Conservation (phyloP, 192 early-diverging fungal genomes). For the Allomyces javanicus region DNA sequence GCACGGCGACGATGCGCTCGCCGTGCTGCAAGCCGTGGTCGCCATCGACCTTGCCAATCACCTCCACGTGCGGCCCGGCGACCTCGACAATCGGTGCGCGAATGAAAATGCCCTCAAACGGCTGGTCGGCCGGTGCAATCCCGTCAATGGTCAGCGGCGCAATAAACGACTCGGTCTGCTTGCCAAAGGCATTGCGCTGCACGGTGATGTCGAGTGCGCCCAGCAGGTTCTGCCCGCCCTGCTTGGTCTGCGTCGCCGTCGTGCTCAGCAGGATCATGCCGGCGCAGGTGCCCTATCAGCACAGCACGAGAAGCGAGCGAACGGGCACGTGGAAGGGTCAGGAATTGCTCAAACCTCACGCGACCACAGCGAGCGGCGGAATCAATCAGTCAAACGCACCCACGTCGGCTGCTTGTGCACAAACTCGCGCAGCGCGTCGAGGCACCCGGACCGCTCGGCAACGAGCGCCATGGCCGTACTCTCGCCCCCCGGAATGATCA, state of each 20-base stretch:
- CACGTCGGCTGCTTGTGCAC: conserved; percentile 56
- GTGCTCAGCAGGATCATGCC: conserved; percentile 84
- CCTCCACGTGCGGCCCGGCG: conserved; percentile 46
- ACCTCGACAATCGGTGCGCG: conserved; percentile 74
- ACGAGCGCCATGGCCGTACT: conserved; percentile 83
- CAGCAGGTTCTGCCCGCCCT: conserved; percentile 69
- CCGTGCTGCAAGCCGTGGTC: conserved; percentile 28
- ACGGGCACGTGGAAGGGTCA: background rate
- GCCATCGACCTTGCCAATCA: conserved; percentile 44
- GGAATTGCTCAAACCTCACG: background rate
- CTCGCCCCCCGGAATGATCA: conserved; percentile 92
- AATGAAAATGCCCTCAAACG: conserved; percentile 70
- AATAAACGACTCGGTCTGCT: conserved; percentile 81
- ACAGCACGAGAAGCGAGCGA: background rate
- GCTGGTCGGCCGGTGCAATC: conserved; percentile 17
- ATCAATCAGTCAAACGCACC: conserved; percentile 19
- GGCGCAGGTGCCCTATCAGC: conserved; percentile 71
- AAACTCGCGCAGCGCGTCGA: conserved; percentile 60
- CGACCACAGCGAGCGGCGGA: background rate
- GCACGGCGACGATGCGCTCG: conserved; percentile 69
- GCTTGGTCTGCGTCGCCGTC: conserved; percentile 47
- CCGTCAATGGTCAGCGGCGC: conserved; percentile 34
- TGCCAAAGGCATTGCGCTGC: conserved; percentile 83
- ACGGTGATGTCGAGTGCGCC: conserved; percentile 68
- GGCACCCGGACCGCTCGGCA: conserved; percentile 63